These are phyloP conservation scores for Zymoseptoria pseudotritici DNA, from an alignment of 2,329 filamentous ascomycete species.

Conservation along the genomic window DNA sequence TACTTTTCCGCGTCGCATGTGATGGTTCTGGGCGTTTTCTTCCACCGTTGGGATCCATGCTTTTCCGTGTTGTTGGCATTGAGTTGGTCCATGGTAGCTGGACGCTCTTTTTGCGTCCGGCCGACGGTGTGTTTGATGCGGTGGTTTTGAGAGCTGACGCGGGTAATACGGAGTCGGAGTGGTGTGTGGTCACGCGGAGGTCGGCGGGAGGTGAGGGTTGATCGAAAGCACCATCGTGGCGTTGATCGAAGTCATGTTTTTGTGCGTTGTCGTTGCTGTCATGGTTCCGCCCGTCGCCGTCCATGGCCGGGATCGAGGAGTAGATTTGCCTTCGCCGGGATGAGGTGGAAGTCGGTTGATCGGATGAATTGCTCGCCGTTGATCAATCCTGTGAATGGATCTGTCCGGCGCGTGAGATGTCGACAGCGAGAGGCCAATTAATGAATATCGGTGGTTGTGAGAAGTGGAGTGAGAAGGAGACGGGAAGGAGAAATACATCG, in stretches of 20 bases:
- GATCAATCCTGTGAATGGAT: neutral
- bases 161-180: neutral
- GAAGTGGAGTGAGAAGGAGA: neutral
- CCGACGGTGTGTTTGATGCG: neutral
- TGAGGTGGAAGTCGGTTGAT: neutral
- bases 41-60: neutral
- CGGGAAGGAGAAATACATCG: neutral
- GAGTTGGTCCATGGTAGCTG: neutral
- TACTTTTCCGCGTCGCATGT: neutral
- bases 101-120: neutral
- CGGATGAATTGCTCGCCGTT: neutral
- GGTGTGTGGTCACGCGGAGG: neutral
- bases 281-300: neutral
- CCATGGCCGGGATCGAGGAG: neutral
- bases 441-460: neutral
- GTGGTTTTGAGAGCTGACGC: neutral
- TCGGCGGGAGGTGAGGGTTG: constrained; percentile 3
- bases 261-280: constrained; percentile 27
- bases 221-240: constrained; percentile 27
- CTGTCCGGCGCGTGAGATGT: neutral
- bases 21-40: neutral
- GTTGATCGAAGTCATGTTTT: constrained; percentile 29
- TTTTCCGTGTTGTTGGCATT: neutral
- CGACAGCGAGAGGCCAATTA: neutral
- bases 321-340: constrained; percentile 1